Evolutionary conservation across 106 monocot genomes (phyloP).

Genomic region (Apostasia shenzhenica): DNA sequence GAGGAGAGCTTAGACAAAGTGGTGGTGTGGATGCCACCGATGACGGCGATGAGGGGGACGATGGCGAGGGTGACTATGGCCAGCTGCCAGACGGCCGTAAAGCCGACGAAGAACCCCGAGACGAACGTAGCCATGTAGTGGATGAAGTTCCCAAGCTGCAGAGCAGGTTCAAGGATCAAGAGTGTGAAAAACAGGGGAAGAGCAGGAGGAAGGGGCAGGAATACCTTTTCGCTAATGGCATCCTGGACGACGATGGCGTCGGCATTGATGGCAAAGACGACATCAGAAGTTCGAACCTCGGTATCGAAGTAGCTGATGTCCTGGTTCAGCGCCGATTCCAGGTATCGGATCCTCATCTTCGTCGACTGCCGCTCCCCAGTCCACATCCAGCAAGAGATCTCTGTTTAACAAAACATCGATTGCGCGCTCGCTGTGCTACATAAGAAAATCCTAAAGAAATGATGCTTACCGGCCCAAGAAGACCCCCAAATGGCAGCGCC

Average conservation of each 20-base stretch:
- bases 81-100: conserved; percentile 87
- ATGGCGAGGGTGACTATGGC: conserved; percentile 82
- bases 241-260: conserved; percentile 86
- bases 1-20: conserved; percentile 65
- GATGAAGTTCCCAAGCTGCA: conserved; percentile 68
- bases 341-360: conserved; percentile 77
- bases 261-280: conserved; percentile 85
- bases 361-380: conserved; percentile 92
- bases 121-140: conserved; percentile 87
- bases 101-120: conserved; percentile 79
- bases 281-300: conserved; percentile 79
- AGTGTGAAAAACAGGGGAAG: background rate
- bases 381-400: conserved; percentile 99
- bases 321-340: conserved; percentile 74
- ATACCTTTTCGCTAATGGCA: conserved; percentile 93
- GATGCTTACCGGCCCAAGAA: conserved; percentile 60
- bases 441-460: background rate
- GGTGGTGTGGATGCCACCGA: conserved; percentile 65
- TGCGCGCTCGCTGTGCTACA: background rate
- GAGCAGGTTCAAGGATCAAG: background rate
- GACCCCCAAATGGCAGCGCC: conserved; percentile 76
- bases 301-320: conserved; percentile 93
- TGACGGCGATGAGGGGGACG: conserved; percentile 74
- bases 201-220: background rate
- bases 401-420: conserved; percentile 17